Evolutionary conservation across 768 basidiomycete genomes (phyloP).

Genomic region (Trametes elegans): DNA sequence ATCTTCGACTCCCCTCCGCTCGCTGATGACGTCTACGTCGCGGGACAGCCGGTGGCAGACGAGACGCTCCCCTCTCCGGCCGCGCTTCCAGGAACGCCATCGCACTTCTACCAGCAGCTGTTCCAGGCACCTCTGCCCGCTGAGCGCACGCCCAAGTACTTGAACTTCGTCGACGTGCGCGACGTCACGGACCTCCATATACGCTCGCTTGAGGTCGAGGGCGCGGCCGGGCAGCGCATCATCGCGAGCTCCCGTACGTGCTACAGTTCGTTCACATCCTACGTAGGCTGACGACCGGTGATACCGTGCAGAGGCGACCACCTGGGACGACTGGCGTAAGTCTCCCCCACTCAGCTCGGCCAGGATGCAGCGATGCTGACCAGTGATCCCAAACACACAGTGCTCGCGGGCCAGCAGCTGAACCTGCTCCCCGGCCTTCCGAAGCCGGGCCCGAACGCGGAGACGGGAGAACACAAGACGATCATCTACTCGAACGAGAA

Average conservation of each 20-base stretch:
- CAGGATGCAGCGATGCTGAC: background rate
- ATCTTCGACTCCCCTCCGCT: too few relatives aligned
- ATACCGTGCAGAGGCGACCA: background rate
- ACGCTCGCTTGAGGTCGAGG: constrained; percentile 45
- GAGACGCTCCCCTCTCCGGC: background rate
- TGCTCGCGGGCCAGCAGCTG: background rate
- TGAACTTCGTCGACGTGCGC: constrained; percentile 42
- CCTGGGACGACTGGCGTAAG: constrained; percentile 1
- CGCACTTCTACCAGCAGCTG: background rate
- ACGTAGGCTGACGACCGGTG: background rate
- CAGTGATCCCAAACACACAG: background rate
- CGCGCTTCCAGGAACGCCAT: background rate
- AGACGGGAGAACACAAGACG: too few relatives aligned
- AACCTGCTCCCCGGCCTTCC: background rate
- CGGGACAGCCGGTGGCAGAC: background rate
- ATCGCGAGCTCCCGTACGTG: constrained; percentile 28
- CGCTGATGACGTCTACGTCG: background rate
- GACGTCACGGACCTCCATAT: constrained; percentile 54
- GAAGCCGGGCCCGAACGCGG: too few relatives aligned
- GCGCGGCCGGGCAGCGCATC: constrained; percentile 56
- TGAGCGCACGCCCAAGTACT: background rate
- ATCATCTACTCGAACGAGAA: constrained; percentile 32
- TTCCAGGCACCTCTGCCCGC: background rate
- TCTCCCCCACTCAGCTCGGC: background rate
- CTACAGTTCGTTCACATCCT: too few relatives aligned